Evolutionary conservation across 2,329 filamentous ascomycete species (phyloP).

Genomic region (Aspergillus sp.): DNA sequence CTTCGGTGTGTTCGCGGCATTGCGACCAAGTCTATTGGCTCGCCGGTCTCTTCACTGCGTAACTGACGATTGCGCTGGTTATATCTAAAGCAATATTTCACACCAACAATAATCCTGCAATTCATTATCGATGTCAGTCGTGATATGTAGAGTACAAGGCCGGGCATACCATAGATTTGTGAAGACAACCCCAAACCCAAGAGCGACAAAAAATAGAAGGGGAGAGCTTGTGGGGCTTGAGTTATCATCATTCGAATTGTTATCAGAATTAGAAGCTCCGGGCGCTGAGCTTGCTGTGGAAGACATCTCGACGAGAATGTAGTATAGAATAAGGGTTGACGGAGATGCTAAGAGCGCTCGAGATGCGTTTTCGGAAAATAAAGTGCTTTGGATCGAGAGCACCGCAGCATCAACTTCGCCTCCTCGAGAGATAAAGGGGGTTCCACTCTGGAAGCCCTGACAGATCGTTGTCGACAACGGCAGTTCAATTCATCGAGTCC

Average conservation of each 20-base stretch:
- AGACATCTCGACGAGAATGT: constrained; percentile 24
- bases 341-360: not conserved
- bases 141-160: not conserved
- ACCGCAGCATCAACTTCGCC: not conserved
- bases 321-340: not conserved
- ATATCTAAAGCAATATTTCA: constrained; percentile 99
- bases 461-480: constrained; percentile 1
- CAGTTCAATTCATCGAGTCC: constrained; percentile 14
- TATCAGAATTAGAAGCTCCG: constrained; percentile 27
- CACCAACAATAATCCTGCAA: constrained; percentile 96
- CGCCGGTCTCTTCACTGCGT: constrained; percentile 74
- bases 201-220: constrained; percentile 86
- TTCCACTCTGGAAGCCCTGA: not conserved
- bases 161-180: constrained; percentile 91
- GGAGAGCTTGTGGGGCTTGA: constrained; percentile 66
- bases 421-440: not conserved
- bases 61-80: constrained; percentile 87
- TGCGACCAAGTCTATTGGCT: constrained; percentile 81
- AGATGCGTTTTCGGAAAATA: not conserved
- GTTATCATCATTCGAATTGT: constrained; percentile 32
- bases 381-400: not conserved
- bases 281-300: constrained; percentile 27
- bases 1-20: constrained; percentile 84
- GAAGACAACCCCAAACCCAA: constrained; percentile 97
- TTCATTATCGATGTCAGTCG: not conserved